Percentiles rank a stretch among this genome's conserved stretches.
Evolutionary conservation across 2,329 filamentous ascomycete genomes (phyloP).

Genomic region (Calycina herbarum): DNA sequence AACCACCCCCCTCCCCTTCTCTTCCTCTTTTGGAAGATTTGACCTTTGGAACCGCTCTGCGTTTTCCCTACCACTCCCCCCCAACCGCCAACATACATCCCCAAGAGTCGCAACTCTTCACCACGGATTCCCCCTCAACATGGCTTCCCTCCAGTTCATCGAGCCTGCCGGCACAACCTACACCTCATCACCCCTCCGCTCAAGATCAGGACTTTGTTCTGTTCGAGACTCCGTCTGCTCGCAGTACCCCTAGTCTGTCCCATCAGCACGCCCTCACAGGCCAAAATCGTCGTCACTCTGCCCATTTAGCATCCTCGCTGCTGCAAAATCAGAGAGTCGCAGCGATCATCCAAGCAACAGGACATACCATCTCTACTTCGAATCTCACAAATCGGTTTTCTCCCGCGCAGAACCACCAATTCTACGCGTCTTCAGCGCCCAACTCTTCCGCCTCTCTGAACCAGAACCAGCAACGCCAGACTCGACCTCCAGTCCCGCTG

Average conservation of each 20-base stretch:
- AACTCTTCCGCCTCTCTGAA: slow-evolving; percentile 56
- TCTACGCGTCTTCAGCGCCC: slow-evolving; percentile 68
- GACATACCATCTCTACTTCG: slow-evolving; percentile 54
- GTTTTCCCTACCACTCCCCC: slow-evolving; percentile 54
- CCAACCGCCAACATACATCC: slow-evolving; percentile 59
- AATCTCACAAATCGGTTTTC: slow-evolving; percentile 60
- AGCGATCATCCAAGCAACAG: slow-evolving; percentile 59
- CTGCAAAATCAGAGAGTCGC: slow-evolving; percentile 61
- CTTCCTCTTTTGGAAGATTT: slow-evolving; percentile 58
- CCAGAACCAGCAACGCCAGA: slow-evolving; percentile 49
- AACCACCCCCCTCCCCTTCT: slow-evolving; percentile 50
- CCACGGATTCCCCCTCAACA: slow-evolving; percentile 77
- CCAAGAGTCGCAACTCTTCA: slow-evolving; percentile 72
- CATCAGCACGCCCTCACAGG: slow-evolving; percentile 39
- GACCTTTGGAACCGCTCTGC: slow-evolving; percentile 64
- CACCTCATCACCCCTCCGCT: slow-evolving; percentile 48
- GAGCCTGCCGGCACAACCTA: slow-evolving; percentile 63
- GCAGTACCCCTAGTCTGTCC: slow-evolving; percentile 39
- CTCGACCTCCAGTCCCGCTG: slow-evolving; percentile 69
- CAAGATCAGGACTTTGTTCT: slow-evolving; percentile 71
- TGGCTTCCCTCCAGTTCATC: slow-evolving; percentile 72
- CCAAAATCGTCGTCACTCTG: slow-evolving; percentile 51
- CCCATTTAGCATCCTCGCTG: slow-evolving; percentile 51
- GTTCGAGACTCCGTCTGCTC: slow-evolving; percentile 37
- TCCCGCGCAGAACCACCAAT: slow-evolving; percentile 53